phyloP scores from a whole-genome alignment of 192 early-diverging fungal genomes.

The Backusella luteola region DNA sequence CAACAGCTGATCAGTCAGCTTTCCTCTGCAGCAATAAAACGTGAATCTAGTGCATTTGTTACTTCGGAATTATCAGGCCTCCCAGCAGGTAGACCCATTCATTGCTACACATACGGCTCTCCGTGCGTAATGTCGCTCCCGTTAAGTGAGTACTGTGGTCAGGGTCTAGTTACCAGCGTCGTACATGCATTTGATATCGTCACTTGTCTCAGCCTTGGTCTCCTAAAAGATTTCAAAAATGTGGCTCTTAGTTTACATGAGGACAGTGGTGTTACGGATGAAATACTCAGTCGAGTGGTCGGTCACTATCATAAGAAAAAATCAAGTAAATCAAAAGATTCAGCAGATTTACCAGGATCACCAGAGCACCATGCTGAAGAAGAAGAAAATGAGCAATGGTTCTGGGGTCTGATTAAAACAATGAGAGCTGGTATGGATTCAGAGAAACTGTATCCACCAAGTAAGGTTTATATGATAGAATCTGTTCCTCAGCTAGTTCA shows the following conservation, averaged over 20 bases:
- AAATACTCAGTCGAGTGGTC: slow-evolving; percentile 60
- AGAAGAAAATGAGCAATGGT: slow-evolving; percentile 72
- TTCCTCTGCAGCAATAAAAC: slow-evolving; percentile 22
- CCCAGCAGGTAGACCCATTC: slow-evolving; percentile 71
- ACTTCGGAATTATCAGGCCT: slow-evolving; percentile 62
- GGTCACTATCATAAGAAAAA: slow-evolving; percentile 37
- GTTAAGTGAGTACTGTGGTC: slow-evolving; percentile 64
- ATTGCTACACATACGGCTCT: slow-evolving; percentile 84
- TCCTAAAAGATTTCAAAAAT: slow-evolving; percentile 73
- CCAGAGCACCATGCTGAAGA: not conserved
- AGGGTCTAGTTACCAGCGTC: slow-evolving; percentile 74
- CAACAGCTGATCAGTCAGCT: slow-evolving; percentile 4
- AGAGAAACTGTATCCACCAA: slow-evolving; percentile 83
- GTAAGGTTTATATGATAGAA: slow-evolving; percentile 64
- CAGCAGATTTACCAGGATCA: slow-evolving; percentile 12
- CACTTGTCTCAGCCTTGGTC: slow-evolving; percentile 68
- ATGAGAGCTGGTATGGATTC: slow-evolving; percentile 80
- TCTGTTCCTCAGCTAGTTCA: slow-evolving; percentile 48
- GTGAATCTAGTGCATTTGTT: slow-evolving; percentile 55
- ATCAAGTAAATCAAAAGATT: not conserved
- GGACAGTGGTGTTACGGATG: slow-evolving; percentile 60
- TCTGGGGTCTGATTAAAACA: slow-evolving; percentile 79
- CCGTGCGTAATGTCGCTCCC: slow-evolving; percentile 72
- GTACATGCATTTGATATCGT: slow-evolving; percentile 80
- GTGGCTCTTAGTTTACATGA: slow-evolving; percentile 66